Evolutionary conservation across 495 filamentous ascomycete genomes (phyloP).

Genomic region (Xeromyces bisporus): DNA sequence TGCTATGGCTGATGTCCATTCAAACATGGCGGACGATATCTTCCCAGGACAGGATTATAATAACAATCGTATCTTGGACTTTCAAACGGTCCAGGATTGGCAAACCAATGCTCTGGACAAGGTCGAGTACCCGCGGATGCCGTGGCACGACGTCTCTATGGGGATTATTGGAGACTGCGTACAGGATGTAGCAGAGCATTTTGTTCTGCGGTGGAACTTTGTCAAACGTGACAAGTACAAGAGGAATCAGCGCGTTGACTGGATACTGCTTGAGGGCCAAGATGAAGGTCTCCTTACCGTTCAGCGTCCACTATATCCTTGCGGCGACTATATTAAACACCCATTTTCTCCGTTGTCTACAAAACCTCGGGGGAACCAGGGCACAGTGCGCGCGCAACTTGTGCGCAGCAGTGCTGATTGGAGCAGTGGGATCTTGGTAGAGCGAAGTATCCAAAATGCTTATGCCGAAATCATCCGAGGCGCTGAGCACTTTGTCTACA

Average conservation of each 20-base stretch:
- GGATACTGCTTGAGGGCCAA: constrained; percentile 70
- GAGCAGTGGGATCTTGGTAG: constrained; percentile 83
- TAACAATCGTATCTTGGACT: constrained; percentile 91
- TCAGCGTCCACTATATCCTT: constrained; percentile 67
- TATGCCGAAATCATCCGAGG: constrained; percentile 72
- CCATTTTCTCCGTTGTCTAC: constrained; percentile 45
- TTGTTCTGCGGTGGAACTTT: constrained; percentile 91
- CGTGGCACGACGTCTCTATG: constrained; percentile 94
- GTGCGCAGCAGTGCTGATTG: constrained; percentile 80
- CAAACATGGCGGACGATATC: constrained; percentile 64
- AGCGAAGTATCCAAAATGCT: constrained; percentile 85
- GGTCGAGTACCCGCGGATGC: constrained; percentile 85
- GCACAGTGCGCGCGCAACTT: constrained; percentile 65
- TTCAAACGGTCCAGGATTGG: constrained; percentile 81
- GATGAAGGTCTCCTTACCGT: constrained; percentile 77
- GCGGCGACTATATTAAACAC: constrained; percentile 73
- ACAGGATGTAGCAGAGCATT: constrained; percentile 92
- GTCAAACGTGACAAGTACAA: constrained; percentile 98
- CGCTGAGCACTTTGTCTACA: constrained; percentile 85
- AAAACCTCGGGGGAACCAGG: constrained; percentile 39
- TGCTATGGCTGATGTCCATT: constrained; percentile 72
- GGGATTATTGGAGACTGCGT: constrained; percentile 75
- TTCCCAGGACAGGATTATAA: constrained; percentile 97
- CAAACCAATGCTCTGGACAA: constrained; percentile 86
- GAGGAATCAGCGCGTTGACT: constrained; percentile 58